These are phyloP conservation scores for Leishmania braziliensis DNA, from an alignment of 208 protist genomes.

Conservation along the genomic window DNA sequence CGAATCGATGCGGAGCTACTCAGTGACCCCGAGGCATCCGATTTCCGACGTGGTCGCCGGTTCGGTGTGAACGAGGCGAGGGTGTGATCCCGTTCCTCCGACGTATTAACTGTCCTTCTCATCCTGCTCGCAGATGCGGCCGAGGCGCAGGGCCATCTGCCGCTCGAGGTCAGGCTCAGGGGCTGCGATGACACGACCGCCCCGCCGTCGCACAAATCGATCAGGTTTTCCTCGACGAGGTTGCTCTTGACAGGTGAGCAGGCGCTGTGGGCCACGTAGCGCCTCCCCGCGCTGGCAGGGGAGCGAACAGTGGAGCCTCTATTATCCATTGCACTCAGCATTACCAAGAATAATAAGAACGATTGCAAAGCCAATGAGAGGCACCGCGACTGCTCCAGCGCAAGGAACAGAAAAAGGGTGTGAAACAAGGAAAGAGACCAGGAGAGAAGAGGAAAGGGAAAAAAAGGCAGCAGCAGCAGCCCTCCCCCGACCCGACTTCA, in stretches of 20 bases:
- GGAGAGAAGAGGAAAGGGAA: not conserved
- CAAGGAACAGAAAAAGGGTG: not conserved
- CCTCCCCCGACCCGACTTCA: not conserved
- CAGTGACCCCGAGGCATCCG: not conserved
- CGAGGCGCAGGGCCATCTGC: slow-evolving; percentile 1
- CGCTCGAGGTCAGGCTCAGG: slow-evolving; percentile 15
- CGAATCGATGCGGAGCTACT: not conserved
- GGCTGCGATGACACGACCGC: slow-evolving; percentile 10
- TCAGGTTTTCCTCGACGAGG: slow-evolving; percentile 14
- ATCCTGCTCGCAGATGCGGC: not conserved
- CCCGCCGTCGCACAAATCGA: slow-evolving; percentile 14
- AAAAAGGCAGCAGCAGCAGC: not conserved
- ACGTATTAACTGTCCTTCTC: not conserved
- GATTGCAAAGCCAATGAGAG: not conserved
- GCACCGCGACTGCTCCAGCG: not conserved
- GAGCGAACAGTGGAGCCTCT: not conserved
- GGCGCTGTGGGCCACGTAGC: not conserved
- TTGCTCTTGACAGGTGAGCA: slow-evolving; percentile 7
- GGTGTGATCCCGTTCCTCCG: not conserved
- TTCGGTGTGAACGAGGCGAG: not conserved
- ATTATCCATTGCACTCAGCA: slow-evolving; percentile 1
- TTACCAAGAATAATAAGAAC: not conserved
- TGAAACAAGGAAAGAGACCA: not conserved
- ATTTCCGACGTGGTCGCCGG: not conserved
- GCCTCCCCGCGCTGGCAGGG: slow-evolving; percentile 1